Evolutionary conservation across 306 rosid genomes (phyloP), one percentile per base, ranked within the genome.

Genomic region (Prunus fruticosa): DNA sequence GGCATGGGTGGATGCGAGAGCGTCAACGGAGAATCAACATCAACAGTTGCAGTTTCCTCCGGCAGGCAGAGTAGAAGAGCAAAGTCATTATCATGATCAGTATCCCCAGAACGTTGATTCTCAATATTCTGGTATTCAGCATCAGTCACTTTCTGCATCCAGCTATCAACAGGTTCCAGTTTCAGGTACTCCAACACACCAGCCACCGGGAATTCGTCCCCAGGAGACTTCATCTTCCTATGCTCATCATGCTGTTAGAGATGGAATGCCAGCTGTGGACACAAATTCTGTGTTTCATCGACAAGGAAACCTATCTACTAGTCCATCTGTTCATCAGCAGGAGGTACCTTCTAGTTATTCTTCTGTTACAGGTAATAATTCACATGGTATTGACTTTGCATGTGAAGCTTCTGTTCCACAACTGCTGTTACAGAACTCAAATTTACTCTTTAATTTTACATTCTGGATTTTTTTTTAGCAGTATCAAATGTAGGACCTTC

Each of bases 311-410:
- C 52, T 87, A 53, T 83, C 92, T 46, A 27, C 90, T 79, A 89
- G 88, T 81, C 81, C 92, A 81, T 86, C 94, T 62, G 93, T 91
- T 88, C 88, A 89, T 81, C 98, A 84, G 98, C 99, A 89, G 99
- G 99, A 96, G 99, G 97, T 96, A 92, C 97, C 99, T 96, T 91
- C 96, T 96, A 96, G 96, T 96, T 92, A 96, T 93, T 91, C 92
- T 88, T 91, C 98, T 91, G 84, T 89, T 87, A 56, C 98, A 96
- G 99, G 99, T 96, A 96, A 95, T 81, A 77, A 83, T 88, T 90
- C 86, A 85, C 83, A 85, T 80, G 65, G 76, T 85, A 56, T 81
- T 83, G 87, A 80, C 82, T 81, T 88, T 89, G 91, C 82, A 63
- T 77, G 85, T 86, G 90, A 87, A 82, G 88, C 88, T 77, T 76